Base-by-base conservation (phyloP, 441 rosid genomes). In the Gossypium laxum region DNA sequence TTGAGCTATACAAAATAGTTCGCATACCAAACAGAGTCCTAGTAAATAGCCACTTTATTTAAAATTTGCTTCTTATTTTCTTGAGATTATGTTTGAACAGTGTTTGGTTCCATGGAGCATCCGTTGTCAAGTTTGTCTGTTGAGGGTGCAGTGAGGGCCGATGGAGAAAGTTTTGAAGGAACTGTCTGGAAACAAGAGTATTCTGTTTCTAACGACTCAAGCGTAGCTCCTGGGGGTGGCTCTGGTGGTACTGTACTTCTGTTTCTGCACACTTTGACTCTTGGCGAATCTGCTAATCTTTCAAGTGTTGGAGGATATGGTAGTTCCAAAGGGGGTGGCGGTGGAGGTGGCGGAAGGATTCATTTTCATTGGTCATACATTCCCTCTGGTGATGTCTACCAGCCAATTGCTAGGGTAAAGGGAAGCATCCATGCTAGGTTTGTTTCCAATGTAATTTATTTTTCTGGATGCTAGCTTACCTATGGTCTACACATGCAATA, bases 341-440 rank as follows among this genome's bases (percentile, higher is more conserved):
- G 99, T 10, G 99, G 98, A 1, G 97, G 99, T 52, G 99, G 99
- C 72, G 99, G 99, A 74, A 91, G 99, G 85, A 86, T 95, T 89
- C 98, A 91, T 80, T 90, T 95, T 79, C 98, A 92, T 71, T 95
- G 99, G 99, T 87, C 96, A 6, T 88, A 95, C 77, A 89, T 95
- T 83, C 94, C 96, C 67, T 90, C 93, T 17, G 99, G 99, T 68
- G 99, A 95, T 82, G 90, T 92, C 7, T 95, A 95, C 81, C 98
- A 88, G 90, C 99, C 99, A 34, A 88, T 95, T 73, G 98, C 99
- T 59, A 85, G 79, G 67, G 91, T 92, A 55, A 84, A 85, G 72
- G 99, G 99, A 82, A 74, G 58, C 76, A 86, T 95, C 68, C 78
- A 78, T 79, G 74, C 84, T 26, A 69, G 96, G 99, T 95, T 69